Evolutionary conservation across 768 basidiomycete species (phyloP).

Genomic region (Dacryopinax primogenitus): DNA sequence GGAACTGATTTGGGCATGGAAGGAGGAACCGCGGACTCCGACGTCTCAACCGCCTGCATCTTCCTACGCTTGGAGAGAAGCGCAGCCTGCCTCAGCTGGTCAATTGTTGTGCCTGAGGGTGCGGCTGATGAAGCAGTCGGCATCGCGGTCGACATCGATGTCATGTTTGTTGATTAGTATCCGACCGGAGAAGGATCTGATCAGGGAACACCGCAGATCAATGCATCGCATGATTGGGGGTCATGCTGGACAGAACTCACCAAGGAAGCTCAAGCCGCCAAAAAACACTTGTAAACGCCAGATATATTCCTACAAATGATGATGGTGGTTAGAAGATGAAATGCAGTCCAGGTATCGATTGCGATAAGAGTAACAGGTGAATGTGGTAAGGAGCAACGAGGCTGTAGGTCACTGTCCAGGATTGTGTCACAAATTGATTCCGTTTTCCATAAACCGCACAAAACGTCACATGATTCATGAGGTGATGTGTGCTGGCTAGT

Average conservation of each 20-base stretch:
- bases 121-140: background rate
- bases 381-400: background rate
- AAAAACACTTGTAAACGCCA: too few relatives aligned
- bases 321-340: too few relatives aligned
- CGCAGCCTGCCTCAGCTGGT: background rate
- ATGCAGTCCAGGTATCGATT: too few relatives aligned
- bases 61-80: background rate
- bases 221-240: background rate
- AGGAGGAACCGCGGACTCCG: background rate
- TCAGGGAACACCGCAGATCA: background rate
- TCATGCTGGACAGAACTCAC: background rate
- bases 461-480: background rate
- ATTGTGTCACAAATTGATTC: background rate
- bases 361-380: background rate
- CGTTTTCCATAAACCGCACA: background rate
- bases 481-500: background rate
- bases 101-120: background rate
- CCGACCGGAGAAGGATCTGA: background rate
- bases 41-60: background rate
- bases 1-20: background rate
- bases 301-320: too few relatives aligned
- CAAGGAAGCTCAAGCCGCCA: background rate
- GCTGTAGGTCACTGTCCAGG: background rate
- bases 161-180: background rate
- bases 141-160: constrained; percentile 3